phyloP scores from a whole-genome alignment of 345 rosid genomes.

The Linum lewisii region DNA sequence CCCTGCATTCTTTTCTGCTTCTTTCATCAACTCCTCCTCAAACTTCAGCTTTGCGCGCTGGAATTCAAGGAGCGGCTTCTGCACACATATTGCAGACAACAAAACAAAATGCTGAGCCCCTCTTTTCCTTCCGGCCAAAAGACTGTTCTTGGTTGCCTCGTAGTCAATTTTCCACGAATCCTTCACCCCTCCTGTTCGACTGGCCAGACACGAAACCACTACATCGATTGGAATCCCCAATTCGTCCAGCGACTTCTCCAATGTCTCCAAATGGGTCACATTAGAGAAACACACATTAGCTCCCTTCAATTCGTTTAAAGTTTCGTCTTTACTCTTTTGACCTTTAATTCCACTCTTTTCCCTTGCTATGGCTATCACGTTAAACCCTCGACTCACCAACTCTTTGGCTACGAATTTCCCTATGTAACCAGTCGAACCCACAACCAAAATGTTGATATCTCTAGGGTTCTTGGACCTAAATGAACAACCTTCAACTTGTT shows the following conservation, averaged over 20 bases:
- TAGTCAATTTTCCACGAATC: conserved; percentile 97
- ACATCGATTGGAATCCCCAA: conserved; percentile 54
- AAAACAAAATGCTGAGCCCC: conserved; percentile 81
- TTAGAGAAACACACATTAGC: conserved; percentile 79
- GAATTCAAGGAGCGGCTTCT: conserved; percentile 77
- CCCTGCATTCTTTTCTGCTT: conserved; percentile 11
- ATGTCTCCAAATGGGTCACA: conserved; percentile 46
- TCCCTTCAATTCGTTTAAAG: conserved; percentile 44
- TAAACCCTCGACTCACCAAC: conserved; percentile 69
- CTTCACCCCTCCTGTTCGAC: conserved; percentile 72
- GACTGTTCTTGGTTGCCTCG: conserved; percentile 81
- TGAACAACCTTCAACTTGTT: conserved; percentile 21
- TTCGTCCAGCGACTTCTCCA: conserved; percentile 41
- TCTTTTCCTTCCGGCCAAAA: conserved; percentile 57
- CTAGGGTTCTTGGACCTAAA: conserved; percentile 52
- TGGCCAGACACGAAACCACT: conserved; percentile 89
- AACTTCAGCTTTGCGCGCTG: conserved; percentile 87
- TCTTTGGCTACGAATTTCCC: conserved; percentile 82
- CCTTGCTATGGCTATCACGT: conserved; percentile 72
- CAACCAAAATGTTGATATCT: conserved; percentile 63
- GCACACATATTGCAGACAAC: conserved; percentile 91
- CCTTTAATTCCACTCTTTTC: conserved; percentile 78
- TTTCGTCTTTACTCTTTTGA: conserved; percentile 49
- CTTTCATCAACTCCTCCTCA: conserved; percentile 62
- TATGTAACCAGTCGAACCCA: conserved; percentile 91